A percentile compares a stretch with the other conserved stretches of the same genome.
These are phyloP conservation scores for Centella asiatica DNA, from an alignment of 129 eudicot genomes.

Conservation along the genomic window DNA sequence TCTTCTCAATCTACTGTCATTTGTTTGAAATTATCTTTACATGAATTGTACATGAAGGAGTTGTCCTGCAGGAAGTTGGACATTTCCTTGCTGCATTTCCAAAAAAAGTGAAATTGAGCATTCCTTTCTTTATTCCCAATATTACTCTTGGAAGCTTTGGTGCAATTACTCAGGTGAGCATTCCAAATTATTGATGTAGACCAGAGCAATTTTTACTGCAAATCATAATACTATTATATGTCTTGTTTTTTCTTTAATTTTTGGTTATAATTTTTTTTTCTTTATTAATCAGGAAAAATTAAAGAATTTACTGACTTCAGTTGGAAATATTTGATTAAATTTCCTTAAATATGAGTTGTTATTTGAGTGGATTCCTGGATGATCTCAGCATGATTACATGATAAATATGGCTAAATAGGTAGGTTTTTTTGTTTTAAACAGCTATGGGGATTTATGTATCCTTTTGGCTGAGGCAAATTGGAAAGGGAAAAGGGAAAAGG, in stretches of 20 bases:
- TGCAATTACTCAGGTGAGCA: conserved; percentile 88
- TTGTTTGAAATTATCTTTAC: neutral
- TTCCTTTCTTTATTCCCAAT: conserved; percentile 87
- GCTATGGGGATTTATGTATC: neutral
- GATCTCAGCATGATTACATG: neutral
- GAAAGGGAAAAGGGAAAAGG: no score
- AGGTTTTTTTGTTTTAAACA: neutral
- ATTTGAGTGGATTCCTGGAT: neutral
- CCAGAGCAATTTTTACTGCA: neutral
- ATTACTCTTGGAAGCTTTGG: conserved; percentile 97
- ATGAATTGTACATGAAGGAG: conserved; percentile 15
- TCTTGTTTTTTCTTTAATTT: no score
- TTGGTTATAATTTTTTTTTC: neutral
- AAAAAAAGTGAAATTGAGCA: conserved; percentile 80
- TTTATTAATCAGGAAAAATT: no score
- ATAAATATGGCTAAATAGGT: neutral
- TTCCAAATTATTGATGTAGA: neutral
- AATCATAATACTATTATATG: no score
- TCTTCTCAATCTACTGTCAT: neutral
- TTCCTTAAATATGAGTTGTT: neutral
- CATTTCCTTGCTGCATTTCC: conserved; percentile 92
- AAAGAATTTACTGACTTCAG: neutral
- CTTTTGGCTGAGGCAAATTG: neutral
- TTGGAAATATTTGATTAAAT: neutral
- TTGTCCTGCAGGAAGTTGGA: conserved; percentile 90